Conservation (phyloP, 768 basidiomycete species). For the Amanita exitialis region DNA sequence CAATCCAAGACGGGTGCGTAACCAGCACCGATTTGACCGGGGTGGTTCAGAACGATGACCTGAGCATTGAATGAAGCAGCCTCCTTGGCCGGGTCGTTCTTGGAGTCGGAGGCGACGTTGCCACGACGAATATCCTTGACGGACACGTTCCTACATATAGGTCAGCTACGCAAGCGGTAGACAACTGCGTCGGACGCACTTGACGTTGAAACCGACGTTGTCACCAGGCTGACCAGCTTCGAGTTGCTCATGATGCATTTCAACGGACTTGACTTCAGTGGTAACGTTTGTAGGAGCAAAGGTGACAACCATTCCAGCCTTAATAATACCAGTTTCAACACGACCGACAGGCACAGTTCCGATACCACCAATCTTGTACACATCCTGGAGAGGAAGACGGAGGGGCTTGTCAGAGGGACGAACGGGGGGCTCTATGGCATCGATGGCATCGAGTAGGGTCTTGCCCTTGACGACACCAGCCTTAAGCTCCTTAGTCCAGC, state of each 20-base stretch:
- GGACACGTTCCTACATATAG: constrained; percentile 81
- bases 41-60: constrained; percentile 99
- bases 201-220: constrained; percentile 99
- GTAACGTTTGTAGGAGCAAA: constrained; percentile 98
- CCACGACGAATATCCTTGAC: constrained; percentile 99
- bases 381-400: constrained; percentile 99
- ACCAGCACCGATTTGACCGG: constrained; percentile 98
- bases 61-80: constrained; percentile 99
- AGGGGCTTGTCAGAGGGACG: constrained; percentile 99
- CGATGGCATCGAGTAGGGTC: constrained; percentile 99
- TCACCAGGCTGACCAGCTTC: constrained; percentile 92
- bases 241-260: constrained; percentile 99
- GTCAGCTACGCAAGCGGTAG: not conserved
- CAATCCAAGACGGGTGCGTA: constrained; percentile 99
- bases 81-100: constrained; percentile 99
- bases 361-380: constrained; percentile 99
- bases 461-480: constrained; percentile 90
- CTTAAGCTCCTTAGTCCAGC: constrained; percentile 98
- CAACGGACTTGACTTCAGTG: constrained; percentile 99
- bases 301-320: constrained; percentile 97
- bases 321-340: constrained; percentile 99
- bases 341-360: constrained; percentile 99
- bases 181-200: constrained; percentile 34
- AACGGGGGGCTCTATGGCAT: constrained; percentile 95
- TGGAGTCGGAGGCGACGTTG: constrained; percentile 98